phyloP scores from a whole-genome alignment of 129 eudicot genomes.

The Saposhnikovia divaricata region DNA sequence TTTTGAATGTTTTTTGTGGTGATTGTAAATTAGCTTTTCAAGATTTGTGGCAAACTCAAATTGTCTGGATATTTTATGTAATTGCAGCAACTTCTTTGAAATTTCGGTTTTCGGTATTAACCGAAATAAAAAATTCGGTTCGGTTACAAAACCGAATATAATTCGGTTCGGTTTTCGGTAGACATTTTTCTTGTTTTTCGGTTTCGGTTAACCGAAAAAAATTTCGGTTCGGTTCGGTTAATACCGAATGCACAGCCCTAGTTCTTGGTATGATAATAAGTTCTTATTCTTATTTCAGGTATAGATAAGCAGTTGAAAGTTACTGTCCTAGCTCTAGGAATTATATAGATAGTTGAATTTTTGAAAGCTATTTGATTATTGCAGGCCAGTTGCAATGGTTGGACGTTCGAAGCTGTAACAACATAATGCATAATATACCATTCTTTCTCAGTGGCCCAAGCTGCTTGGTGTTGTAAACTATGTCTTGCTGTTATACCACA shows the following conservation, averaged over 20 bases:
- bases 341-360: neutral
- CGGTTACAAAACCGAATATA: too few relatives aligned
- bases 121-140: too few relatives aligned
- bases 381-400: constrained; percentile 50
- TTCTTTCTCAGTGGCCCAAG: neutral
- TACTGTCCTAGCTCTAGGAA: neutral
- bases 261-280: neutral
- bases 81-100: too few relatives aligned
- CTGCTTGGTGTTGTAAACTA: neutral
- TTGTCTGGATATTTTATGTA: too few relatives aligned
- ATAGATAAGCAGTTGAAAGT: neutral
- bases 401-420: constrained; percentile 40
- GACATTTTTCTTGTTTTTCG: too few relatives aligned
- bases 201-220: too few relatives aligned
- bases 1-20: too few relatives aligned
- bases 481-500: neutral
- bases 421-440: neutral
- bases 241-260: neutral
- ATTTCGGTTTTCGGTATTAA: too few relatives aligned
- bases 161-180: too few relatives aligned
- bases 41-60: too few relatives aligned
- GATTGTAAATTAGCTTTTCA: too few relatives aligned
- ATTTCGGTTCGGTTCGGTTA: too few relatives aligned
- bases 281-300: neutral
- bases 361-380: constrained; percentile 17